Conservation (phyloP, 768 basidiomycete genomes). For the Pholiota conissans region DNA sequence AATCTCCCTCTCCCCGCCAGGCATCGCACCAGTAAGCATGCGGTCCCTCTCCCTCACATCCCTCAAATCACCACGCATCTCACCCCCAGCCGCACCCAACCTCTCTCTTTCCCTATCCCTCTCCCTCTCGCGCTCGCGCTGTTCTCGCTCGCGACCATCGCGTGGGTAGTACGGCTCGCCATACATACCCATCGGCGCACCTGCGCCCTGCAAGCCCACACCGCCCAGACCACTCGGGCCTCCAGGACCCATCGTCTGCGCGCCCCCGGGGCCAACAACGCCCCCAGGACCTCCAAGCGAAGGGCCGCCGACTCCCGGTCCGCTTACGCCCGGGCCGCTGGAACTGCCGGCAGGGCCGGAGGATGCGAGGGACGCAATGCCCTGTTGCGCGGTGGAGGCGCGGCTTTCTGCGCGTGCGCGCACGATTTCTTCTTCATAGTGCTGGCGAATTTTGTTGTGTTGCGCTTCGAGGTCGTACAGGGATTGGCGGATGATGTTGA, state of each 20-base stretch:
- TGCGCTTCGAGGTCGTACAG: constrained; percentile 91
- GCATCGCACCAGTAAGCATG: constrained; percentile 4
- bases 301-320: not conserved
- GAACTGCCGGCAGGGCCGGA: not conserved
- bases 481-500: constrained; percentile 85
- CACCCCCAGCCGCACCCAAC: not conserved
- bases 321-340: constrained; percentile 5
- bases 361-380: constrained; percentile 23
- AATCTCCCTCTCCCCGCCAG: constrained; percentile 34
- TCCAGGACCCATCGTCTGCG: constrained; percentile 21
- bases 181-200: constrained; percentile 15
- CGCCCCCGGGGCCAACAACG: constrained; percentile 18
- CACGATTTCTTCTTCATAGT: constrained; percentile 84
- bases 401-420: constrained; percentile 72
- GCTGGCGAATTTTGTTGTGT: constrained; percentile 81
- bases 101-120: constrained; percentile 20
- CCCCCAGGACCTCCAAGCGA: not conserved
- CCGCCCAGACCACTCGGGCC: constrained; percentile 19
- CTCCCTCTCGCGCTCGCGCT: constrained; percentile 21
- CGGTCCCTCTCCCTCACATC: constrained; percentile 20
- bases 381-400: constrained; percentile 19
- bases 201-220: constrained; percentile 11
- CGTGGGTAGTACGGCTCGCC: constrained; percentile 17
- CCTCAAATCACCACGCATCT: constrained; percentile 7
- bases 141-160: constrained; percentile 19